Percentiles rank a stretch among this genome's conserved stretches.
phyloP scores from a whole-genome alignment of 345 rosid genomes.

The Lepidium aucheri region DNA sequence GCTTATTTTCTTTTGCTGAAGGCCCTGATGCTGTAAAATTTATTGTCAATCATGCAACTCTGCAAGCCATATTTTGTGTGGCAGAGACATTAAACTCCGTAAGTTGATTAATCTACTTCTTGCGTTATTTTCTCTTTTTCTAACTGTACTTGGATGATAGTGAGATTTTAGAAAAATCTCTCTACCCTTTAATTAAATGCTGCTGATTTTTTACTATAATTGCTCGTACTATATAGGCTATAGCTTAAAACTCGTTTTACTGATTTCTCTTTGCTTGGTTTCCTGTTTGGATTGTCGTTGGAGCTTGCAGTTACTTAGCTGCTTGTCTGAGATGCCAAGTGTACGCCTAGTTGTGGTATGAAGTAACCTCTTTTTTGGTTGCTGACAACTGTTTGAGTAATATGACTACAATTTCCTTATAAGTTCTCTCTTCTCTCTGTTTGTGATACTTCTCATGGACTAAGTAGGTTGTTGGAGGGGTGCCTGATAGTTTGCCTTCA shows the following conservation, averaged over 20 bases:
- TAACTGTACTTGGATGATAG: background rate
- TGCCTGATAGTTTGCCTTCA: conserved; percentile 70
- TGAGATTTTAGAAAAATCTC: background rate
- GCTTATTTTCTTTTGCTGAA: conserved; percentile 25
- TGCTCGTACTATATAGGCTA: background rate
- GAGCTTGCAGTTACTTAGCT: conserved; percentile 68
- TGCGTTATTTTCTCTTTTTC: background rate
- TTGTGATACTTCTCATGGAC: conserved; percentile 1
- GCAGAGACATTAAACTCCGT: conserved; percentile 70
- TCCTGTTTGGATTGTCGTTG: conserved; percentile 11
- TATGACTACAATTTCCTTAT: background rate
- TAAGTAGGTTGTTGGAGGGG: conserved; percentile 88
- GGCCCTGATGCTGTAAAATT: conserved; percentile 95
- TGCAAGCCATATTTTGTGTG: conserved; percentile 86
- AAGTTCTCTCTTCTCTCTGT: conserved; percentile 12
- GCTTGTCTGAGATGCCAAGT: conserved; percentile 77
- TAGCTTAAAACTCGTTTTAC: background rate
- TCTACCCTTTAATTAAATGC: background rate
- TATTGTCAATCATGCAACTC: conserved; percentile 76
- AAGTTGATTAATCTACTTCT: conserved; percentile 24
- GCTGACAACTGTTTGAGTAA: background rate
- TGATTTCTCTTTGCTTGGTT: background rate
- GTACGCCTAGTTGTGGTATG: conserved; percentile 84
- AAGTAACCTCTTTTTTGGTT: background rate
- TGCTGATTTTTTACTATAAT: background rate